Percentiles rank a stretch among this genome's conserved stretches.
These are phyloP conservation scores for Tetradesmus obliquus DNA, from an alignment of 139 green algal species.

Conservation along the genomic window DNA sequence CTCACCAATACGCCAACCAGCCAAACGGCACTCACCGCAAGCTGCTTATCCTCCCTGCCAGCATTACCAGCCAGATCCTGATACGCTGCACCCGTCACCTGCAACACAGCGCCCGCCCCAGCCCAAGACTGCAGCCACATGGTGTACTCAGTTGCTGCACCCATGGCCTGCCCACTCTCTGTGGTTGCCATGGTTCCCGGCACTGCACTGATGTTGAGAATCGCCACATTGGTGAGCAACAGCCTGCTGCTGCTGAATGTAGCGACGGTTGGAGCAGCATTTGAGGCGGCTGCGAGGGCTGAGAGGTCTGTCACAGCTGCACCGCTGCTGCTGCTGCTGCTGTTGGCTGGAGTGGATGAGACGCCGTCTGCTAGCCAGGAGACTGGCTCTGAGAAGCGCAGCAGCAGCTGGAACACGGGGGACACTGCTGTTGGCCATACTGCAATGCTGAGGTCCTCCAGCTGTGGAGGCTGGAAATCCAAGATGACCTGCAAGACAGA, in stretches of 20 bases:
- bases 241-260: constrained; percentile 30
- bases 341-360: not conserved
- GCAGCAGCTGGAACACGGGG: not conserved
- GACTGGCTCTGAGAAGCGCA: constrained; percentile 27
- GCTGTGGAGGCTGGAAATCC: not conserved
- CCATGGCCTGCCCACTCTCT: not conserved
- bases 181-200: not conserved
- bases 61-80: constrained; percentile 15
- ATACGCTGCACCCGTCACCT: not conserved
- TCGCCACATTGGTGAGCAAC: constrained; percentile 7
- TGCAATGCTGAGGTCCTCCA: not conserved
- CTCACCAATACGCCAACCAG: not conserved
- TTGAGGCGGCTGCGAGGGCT: not conserved
- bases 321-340: not conserved
- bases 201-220: constrained; percentile 26
- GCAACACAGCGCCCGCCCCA: not conserved
- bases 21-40: not conserved
- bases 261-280: not conserved
- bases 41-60: not conserved
- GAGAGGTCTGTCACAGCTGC: not conserved
- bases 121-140: constrained; percentile 19
- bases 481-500: not conserved
- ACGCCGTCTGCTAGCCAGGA: not conserved
- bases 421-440: not conserved
- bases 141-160: not conserved